Conservation (phyloP, 23 red algal genomes). For the Gracilaria domingensis region DNA sequence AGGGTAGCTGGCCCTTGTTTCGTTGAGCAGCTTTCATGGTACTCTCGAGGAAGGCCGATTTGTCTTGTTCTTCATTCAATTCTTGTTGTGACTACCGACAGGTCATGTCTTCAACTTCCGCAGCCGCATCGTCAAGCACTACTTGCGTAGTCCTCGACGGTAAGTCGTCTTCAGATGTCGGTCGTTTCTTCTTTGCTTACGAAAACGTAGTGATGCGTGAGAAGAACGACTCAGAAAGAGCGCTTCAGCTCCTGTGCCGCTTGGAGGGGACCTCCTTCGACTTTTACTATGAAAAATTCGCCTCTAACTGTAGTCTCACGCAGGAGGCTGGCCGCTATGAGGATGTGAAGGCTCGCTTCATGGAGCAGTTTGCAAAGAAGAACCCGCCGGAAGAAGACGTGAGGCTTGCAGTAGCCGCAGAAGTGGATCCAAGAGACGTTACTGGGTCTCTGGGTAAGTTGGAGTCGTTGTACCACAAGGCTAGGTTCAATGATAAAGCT, state of each 20-base stretch:
- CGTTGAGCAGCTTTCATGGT: too few species aligned
- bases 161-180: background rate
- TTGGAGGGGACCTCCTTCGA: conserved; percentile 8
- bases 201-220: conserved; percentile 14
- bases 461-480: background rate
- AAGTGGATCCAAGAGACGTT: conserved; percentile 1
- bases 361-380: background rate
- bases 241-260: background rate
- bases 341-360: background rate
- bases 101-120: too few species aligned
- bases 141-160: too few species aligned
- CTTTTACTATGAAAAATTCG: conserved; percentile 29
- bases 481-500: conserved; percentile 10
- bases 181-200: conserved; percentile 18
- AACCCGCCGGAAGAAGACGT: background rate
- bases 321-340: background rate
- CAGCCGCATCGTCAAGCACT: too few species aligned
- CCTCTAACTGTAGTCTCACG: background rate
- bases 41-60: too few species aligned
- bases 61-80: too few species aligned
- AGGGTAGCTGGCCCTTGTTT: too few species aligned
- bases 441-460: background rate
- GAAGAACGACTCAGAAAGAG: background rate
- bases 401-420: background rate
- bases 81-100: too few species aligned